A percentile compares a stretch with the other conserved stretches of the same genome.
Conservation (phyloP, 2,329 filamentous ascomycete genomes). For the Mycogone perniciosa region DNA sequence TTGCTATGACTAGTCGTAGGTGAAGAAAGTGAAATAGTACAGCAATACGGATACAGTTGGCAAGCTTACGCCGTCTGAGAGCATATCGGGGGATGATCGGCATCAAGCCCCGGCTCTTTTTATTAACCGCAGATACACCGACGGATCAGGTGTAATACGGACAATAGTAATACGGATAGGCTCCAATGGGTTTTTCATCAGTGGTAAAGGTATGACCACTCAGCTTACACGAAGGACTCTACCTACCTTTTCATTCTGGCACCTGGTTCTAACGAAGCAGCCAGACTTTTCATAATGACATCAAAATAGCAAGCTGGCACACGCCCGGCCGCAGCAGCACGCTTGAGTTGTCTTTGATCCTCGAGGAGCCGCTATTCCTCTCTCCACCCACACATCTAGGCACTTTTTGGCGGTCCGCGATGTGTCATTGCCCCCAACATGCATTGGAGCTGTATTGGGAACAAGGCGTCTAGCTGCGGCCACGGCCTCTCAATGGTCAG, state of each 20-base stretch:
- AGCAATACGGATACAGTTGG: no score
- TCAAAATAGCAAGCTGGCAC: neutral
- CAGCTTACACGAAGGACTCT: neutral
- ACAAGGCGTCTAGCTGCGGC: conserved; percentile 28
- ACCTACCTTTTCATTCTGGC: neutral
- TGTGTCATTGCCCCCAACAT: conserved; percentile 25
- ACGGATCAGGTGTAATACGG: no score
- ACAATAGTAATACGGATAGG: no score
- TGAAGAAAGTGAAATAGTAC: no score
- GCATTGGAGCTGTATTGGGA: conserved; percentile 35
- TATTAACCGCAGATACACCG: no score
- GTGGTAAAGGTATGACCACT: no score
- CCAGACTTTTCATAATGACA: neutral
- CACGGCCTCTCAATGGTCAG: conserved; percentile 12
- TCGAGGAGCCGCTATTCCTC: neutral
- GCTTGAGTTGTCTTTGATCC: neutral
- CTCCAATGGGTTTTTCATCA: no score
- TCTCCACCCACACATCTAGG: neutral
- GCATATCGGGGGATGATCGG: no score
- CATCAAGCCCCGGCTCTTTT: no score
- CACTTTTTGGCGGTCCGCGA: conserved; percentile 7
- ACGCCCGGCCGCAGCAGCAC: conserved; percentile 15
- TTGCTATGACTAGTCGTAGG: no score
- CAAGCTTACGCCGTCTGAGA: no score
- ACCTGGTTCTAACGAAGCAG: neutral